Base-by-base conservation (phyloP, 2,329 filamentous ascomycete species). In the Botrytis galanthina region DNA sequence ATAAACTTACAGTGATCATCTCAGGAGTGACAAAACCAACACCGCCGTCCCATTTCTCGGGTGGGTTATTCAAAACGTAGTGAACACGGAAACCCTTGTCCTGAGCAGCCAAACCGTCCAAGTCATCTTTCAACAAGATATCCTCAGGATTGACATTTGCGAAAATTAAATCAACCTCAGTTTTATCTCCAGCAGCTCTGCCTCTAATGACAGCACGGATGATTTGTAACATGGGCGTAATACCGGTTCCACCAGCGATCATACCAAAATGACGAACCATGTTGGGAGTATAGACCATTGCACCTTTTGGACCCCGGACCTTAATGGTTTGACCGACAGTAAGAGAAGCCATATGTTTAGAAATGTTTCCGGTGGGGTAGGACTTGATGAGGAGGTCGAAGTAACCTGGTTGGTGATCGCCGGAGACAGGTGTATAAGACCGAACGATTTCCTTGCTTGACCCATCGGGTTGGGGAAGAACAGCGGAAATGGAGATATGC, bases 341-440 rank as follows among this genome's bases (percentile, higher is more conserved):
- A 75, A 99, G 89, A 20, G 89, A 90, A 64, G 94, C 93, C 85
- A 99, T 91, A 84, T 97, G 88, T 85, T 94, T 95, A 83, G 93
- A 97, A 87, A 99, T 98, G 87, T 98, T 98, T 80, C 96, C 96
- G 78, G 94, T 95, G 3, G 95, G 94, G 85, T 99, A 99, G 39
- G 94, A 94, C 88, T 99, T 99, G 87, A 99, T 95, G 79, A 99
- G 89, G 75, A 99, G 91, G 84, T 98, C 96, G 84, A 99, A 94
- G 87, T 93, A 92, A 82, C 96, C 96, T 72, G 92, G 90, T 82
- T 95, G 91, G 83, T 95, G 90, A 85, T 97, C 94, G 78, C 93
- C 94, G 62, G 93, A 95, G 83, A 97, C 94, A 74, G 94, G 94
- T 18, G 94, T 97, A 86, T 97, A 97, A 35, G 93, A 97, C 80